These are phyloP conservation scores for Sugiyamaella valdiviana DNA, from an alignment of 805 yeast genomes.

Conservation along the genomic window DNA sequence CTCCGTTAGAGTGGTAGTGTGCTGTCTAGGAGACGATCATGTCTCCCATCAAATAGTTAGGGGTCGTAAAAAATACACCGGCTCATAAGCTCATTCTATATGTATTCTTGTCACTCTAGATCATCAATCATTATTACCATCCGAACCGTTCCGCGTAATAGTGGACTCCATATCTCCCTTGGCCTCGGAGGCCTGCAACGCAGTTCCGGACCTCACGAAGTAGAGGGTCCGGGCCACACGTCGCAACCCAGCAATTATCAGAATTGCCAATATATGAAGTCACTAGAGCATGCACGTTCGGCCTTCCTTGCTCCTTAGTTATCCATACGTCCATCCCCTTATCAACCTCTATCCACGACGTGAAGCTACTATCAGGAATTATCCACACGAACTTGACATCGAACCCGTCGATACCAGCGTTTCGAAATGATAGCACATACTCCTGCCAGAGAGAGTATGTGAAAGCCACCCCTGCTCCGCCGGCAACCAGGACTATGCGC, in stretches of 20 bases:
- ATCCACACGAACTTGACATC: conserved; percentile 29
- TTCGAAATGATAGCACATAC: conserved; percentile 2
- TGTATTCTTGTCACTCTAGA: no score
- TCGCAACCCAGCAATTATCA: conserved; percentile 24
- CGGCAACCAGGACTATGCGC: conserved; percentile 27
- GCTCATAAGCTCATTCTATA: no score
- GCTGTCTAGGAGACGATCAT: no score
- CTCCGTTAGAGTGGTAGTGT: no score
- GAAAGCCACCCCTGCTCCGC: conserved; percentile 32
- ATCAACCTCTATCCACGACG: conserved; percentile 24
- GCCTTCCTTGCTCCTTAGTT: conserved; percentile 29
- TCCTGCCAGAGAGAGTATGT: conserved; percentile 24
- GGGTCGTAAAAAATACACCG: no score
- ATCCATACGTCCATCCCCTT: conserved; percentile 26
- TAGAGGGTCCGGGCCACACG: conserved; percentile 30
- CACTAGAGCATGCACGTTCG: conserved; percentile 23
- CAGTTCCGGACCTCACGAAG: conserved; percentile 26
- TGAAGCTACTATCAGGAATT: conserved; percentile 25
- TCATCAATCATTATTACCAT: no score
- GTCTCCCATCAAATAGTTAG: no score
- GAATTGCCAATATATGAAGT: conserved; percentile 18
- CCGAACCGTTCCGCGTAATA: conserved; percentile 30
- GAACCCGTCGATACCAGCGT: background rate
- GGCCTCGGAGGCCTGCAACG: conserved; percentile 23
- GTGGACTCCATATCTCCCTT: conserved; percentile 21